These are phyloP conservation scores for Melampsora occidentalis DNA, from an alignment of 1,284 basidiomycete species.

Conservation along the genomic window DNA sequence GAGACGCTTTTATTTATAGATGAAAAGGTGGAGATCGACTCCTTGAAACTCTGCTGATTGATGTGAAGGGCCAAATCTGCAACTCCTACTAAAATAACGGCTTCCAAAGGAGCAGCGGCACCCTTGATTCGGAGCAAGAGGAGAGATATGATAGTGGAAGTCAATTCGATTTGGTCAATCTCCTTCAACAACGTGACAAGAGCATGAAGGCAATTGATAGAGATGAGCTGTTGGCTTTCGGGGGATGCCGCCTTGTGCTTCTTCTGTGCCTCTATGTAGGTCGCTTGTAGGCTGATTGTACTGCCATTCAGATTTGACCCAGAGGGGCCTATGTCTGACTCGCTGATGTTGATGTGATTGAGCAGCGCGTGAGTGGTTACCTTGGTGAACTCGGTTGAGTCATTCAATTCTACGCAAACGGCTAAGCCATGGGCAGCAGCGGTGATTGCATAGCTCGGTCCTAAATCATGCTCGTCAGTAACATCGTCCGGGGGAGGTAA, in stretches of 20 bases:
- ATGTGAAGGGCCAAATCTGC: slow-evolving; percentile 81
- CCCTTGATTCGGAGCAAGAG: slow-evolving; percentile 79
- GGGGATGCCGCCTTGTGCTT: slow-evolving; percentile 19
- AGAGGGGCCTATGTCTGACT: slow-evolving; percentile 8
- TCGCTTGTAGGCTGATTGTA: not conserved
- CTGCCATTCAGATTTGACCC: slow-evolving; percentile 11
- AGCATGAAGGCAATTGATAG: slow-evolving; percentile 32
- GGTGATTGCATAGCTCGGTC: slow-evolving; percentile 8
- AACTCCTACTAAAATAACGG: slow-evolving; percentile 83
- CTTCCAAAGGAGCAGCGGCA: slow-evolving; percentile 79
- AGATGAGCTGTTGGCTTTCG: slow-evolving; percentile 29
- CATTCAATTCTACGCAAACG: slow-evolving; percentile 26
- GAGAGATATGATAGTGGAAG: slow-evolving; percentile 68
- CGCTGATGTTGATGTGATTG: slow-evolving; percentile 29
- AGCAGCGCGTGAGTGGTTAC: slow-evolving; percentile 27
- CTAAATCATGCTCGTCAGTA: not conserved
- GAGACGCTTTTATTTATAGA: slow-evolving; percentile 72
- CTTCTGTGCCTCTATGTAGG: not conserved
- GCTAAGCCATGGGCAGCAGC: slow-evolving; percentile 38
- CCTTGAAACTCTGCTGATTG: slow-evolving; percentile 72
- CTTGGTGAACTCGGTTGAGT: slow-evolving; percentile 32
- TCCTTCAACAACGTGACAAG: slow-evolving; percentile 25
- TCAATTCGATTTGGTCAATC: slow-evolving; percentile 27
- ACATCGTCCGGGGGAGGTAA: slow-evolving; percentile 20
- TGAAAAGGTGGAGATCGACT: slow-evolving; percentile 81